phyloP scores from a whole-genome alignment of 164 flowering plant genomes.

The Malania oleifera region DNA sequence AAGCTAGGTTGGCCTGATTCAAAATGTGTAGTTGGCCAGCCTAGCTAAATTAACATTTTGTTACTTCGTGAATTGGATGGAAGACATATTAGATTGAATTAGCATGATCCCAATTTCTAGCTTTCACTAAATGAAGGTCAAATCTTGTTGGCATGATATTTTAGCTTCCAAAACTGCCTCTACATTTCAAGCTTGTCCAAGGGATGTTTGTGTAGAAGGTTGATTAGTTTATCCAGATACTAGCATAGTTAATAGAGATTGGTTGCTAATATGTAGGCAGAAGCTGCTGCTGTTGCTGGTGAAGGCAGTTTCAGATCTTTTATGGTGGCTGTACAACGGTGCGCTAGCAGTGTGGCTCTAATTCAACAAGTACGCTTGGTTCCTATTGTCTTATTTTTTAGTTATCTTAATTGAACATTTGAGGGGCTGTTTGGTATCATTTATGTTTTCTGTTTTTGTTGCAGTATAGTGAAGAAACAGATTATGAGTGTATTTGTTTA shows the following conservation, averaged over 20 bases:
- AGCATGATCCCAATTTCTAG: neutral
- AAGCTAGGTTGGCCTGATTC: neutral
- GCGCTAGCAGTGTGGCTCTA: conserved; percentile 96
- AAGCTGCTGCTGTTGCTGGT: conserved; percentile 99
- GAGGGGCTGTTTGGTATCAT: too few relatives aligned
- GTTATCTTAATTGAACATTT: neutral
- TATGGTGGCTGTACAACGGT: conserved; percentile 98
- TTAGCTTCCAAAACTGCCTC: neutral
- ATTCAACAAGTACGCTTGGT: conserved; percentile 78
- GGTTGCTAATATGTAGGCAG: conserved; percentile 59
- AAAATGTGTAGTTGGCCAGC: neutral
- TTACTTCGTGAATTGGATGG: neutral
- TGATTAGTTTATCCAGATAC: neutral
- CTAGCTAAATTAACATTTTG: neutral
- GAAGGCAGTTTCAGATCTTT: conserved; percentile 98
- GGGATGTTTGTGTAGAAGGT: neutral
- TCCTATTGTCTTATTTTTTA: neutral
- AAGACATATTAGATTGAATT: neutral
- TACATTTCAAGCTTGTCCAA: neutral
- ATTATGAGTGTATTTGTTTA: too few relatives aligned
- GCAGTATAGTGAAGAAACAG: too few relatives aligned
- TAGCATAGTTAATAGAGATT: conserved; percentile 2
- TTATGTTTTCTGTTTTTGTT: too few relatives aligned
- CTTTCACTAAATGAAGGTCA: neutral
- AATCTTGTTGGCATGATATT: neutral